phyloP scores from a whole-genome alignment of 345 rosid genomes.

The Lepidium aucheri region DNA sequence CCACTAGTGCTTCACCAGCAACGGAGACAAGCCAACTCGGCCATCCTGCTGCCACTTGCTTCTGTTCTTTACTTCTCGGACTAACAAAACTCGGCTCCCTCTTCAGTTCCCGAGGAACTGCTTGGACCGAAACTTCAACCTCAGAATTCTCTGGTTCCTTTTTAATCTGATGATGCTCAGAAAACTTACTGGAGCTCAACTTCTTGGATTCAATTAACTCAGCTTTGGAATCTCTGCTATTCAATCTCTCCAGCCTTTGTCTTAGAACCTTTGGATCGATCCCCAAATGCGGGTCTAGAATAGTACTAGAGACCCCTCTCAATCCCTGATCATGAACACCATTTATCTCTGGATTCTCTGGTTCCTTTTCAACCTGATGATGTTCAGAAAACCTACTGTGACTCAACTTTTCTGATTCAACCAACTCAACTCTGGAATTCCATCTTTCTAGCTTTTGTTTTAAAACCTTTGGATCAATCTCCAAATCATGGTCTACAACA shows the following conservation, averaged over 20 bases:
- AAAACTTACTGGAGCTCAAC: conserved; percentile 34
- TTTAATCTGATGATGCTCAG: conserved; percentile 45
- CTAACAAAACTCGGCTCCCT: neutral
- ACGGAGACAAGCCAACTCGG: conserved; percentile 78
- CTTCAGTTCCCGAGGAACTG: conserved; percentile 4
- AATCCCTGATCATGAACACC: no score
- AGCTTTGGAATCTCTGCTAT: conserved; percentile 43
- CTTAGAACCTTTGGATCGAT: no score
- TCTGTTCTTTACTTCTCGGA: conserved; percentile 37
- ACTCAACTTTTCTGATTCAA: conserved; percentile 41
- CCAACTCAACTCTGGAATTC: conserved; percentile 39
- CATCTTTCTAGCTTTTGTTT: conserved; percentile 35
- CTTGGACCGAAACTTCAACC: neutral
- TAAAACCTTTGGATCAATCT: conserved; percentile 43
- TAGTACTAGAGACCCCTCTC: no score
- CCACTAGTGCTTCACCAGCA: conserved; percentile 75
- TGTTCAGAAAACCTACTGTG: conserved; percentile 35
- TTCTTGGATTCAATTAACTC: conserved; percentile 42
- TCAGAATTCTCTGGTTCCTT: conserved; percentile 17
- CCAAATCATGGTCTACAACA: neutral
- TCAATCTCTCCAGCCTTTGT: no score
- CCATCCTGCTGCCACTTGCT: conserved; percentile 59
- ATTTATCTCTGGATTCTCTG: neutral
- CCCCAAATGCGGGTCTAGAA: no score
- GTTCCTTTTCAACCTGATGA: conserved; percentile 44